Percentiles rank a stretch among this genome's conserved stretches.
Conservation (phyloP, 805 yeast species). For the Tetrapisispora nanseiensis region DNA sequence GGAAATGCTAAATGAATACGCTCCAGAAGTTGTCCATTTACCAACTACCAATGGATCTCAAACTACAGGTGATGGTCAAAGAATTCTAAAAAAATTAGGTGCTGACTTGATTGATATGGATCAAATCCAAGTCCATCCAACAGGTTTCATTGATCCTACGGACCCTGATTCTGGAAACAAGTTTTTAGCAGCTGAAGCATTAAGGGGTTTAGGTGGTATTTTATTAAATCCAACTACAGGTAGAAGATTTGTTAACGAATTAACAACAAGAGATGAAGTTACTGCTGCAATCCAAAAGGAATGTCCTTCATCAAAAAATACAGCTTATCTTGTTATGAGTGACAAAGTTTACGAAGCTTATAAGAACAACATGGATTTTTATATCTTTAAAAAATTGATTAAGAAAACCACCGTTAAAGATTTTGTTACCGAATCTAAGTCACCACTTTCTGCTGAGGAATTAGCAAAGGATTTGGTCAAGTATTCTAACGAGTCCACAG, state of each 20-base stretch:
- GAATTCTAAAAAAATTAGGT: constrained; percentile 35
- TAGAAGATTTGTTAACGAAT: constrained; percentile 44
- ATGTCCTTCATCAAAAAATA: constrained; percentile 23
- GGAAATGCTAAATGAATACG: constrained; percentile 32
- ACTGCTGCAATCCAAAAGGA: constrained; percentile 34
- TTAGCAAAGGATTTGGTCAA: constrained; percentile 16
- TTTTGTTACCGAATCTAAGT: constrained; percentile 18
- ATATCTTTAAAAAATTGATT: constrained; percentile 32
- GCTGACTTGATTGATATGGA: constrained; percentile 48
- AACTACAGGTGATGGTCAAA: constrained; percentile 54
- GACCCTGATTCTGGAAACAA: constrained; percentile 37
- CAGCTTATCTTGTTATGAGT: constrained; percentile 33
- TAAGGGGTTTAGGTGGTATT: constrained; percentile 53
- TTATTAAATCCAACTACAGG: constrained; percentile 37
- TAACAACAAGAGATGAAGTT: constrained; percentile 44
- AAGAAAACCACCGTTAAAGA: constrained; percentile 25
- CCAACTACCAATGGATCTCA: constrained; percentile 51
- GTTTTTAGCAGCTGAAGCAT: constrained; percentile 52
- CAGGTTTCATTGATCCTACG: constrained; percentile 44
- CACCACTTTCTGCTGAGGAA: constrained; percentile 15
- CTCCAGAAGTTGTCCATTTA: constrained; percentile 37
- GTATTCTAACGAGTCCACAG: constrained; percentile 21
- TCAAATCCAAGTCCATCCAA: constrained; percentile 55
- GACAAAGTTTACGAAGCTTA: constrained; percentile 38
- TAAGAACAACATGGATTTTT: constrained; percentile 43